phyloP scores from a whole-genome alignment of 2,329 filamentous ascomycete species.

The Penicillium crustosum region DNA sequence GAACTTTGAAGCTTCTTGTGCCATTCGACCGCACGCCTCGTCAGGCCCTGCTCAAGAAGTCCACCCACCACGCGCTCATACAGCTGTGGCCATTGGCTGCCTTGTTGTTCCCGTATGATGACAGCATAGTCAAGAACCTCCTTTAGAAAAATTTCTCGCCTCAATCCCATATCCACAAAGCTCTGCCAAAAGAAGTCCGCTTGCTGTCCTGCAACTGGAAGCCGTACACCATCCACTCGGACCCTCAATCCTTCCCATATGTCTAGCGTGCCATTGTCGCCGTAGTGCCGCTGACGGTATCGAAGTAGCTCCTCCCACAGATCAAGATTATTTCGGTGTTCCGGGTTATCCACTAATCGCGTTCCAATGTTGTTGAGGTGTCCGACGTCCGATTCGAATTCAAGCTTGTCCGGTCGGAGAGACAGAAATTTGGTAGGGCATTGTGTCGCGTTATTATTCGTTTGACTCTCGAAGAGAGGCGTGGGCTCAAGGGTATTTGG shows the following conservation, averaged over 20 bases:
- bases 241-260: conserved; percentile 43
- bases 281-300: conserved; percentile 46
- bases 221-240: conserved; percentile 30
- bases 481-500: not conserved
- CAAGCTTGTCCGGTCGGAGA: conserved; percentile 37
- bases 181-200: conserved; percentile 46
- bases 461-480: not conserved
- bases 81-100: conserved; percentile 39
- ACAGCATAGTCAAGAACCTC: conserved; percentile 41
- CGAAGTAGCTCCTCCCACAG: conserved; percentile 48
- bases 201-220: conserved; percentile 38
- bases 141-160: conserved; percentile 33
- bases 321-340: conserved; percentile 36
- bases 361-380: conserved; percentile 36
- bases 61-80: conserved; percentile 41
- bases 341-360: conserved; percentile 40
- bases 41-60: conserved; percentile 33
- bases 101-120: conserved; percentile 41
- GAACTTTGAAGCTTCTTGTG: conserved; percentile 39
- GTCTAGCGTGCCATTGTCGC: conserved; percentile 41
- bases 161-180: conserved; percentile 40
- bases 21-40: conserved; percentile 36
- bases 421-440: conserved; percentile 18
- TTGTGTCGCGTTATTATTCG: not conserved
- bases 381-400: conserved; percentile 46